Evolutionary conservation across 805 yeast species (phyloP).

Genomic region (Citeromyces matritensis): DNA sequence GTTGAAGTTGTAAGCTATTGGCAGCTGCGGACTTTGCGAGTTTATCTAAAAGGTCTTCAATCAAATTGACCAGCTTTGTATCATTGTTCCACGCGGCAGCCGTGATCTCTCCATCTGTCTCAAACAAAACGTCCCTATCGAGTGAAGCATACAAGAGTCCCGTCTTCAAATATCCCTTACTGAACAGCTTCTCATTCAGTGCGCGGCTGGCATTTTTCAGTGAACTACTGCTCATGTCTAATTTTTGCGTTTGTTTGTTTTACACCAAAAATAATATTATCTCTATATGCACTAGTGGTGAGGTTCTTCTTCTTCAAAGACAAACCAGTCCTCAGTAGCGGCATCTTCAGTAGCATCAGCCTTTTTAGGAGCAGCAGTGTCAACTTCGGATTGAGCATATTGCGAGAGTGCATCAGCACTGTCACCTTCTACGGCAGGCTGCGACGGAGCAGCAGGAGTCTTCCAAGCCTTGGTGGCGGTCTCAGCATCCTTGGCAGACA

Average conservation of each 20-base stretch:
- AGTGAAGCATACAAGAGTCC: not conserved
- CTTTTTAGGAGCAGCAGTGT: slow-evolving; percentile 37
- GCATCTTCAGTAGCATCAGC: slow-evolving; percentile 2
- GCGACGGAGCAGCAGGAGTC: slow-evolving; percentile 63
- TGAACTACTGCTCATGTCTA: not conserved
- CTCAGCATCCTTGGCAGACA: slow-evolving; percentile 61
- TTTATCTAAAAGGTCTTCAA: no score
- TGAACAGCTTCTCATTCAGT: not conserved
- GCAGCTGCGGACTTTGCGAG: no score
- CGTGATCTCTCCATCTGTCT: no score
- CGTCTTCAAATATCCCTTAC: slow-evolving; percentile 1
- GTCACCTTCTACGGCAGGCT: slow-evolving; percentile 58
- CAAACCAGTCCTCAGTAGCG: slow-evolving; percentile 4
- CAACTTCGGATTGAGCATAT: slow-evolving; percentile 62
- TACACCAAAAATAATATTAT: not conserved
- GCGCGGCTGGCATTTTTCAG: not conserved
- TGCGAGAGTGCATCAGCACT: slow-evolving; percentile 50
- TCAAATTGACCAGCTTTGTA: no score
- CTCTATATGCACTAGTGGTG: slow-evolving; percentile 3
- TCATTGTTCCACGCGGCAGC: no score
- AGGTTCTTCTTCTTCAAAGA: slow-evolving; percentile 3
- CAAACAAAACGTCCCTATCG: not conserved
- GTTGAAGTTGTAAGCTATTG: no score
- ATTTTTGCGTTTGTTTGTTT: not conserved
- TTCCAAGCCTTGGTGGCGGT: slow-evolving; percentile 73